These are phyloP conservation scores for Lipomyces kockii DNA, from an alignment of 805 yeast genomes.

Conservation along the genomic window DNA sequence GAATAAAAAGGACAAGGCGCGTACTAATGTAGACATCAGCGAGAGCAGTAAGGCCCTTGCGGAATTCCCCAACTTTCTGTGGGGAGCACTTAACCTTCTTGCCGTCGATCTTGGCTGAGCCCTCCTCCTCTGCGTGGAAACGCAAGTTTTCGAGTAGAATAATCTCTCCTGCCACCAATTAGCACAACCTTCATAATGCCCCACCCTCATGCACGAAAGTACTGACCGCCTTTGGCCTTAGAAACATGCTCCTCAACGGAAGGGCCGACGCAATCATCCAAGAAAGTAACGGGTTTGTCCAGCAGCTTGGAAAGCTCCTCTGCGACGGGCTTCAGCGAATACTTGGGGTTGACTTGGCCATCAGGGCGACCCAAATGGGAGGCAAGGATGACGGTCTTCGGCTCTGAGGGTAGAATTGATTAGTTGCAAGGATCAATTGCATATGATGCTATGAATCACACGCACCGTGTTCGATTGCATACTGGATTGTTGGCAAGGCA, in stretches of 20 bases:
- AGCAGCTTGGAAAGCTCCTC: constrained; percentile 82
- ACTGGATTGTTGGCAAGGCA: constrained; percentile 97
- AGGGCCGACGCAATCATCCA: constrained; percentile 88
- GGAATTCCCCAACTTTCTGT: constrained; percentile 83
- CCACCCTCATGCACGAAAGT: neutral
- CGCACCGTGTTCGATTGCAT: constrained; percentile 74
- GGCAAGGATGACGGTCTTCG: constrained; percentile 89
- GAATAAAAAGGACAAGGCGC: neutral
- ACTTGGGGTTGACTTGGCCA: constrained; percentile 85
- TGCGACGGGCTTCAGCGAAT: constrained; percentile 92
- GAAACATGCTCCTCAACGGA: constrained; percentile 83
- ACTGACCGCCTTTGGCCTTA: constrained; percentile 56
- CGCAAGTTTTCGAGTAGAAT: constrained; percentile 95
- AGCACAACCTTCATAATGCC: neutral
- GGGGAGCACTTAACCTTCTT: constrained; percentile 90
- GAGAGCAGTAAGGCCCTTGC: constrained; percentile 84
- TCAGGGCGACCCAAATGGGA: constrained; percentile 99
- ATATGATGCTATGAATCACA: neutral
- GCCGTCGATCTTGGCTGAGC: constrained; percentile 93
- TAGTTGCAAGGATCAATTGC: neutral
- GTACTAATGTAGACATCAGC: constrained; percentile 87
- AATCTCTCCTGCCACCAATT: constrained; percentile 61
- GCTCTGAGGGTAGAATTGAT: constrained; percentile 51
- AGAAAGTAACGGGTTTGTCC: constrained; percentile 75
- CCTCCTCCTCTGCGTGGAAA: constrained; percentile 90